These are phyloP conservation scores for Adansonia grandidieri DNA, from an alignment of 441 rosid genomes.

Conservation along the genomic window DNA sequence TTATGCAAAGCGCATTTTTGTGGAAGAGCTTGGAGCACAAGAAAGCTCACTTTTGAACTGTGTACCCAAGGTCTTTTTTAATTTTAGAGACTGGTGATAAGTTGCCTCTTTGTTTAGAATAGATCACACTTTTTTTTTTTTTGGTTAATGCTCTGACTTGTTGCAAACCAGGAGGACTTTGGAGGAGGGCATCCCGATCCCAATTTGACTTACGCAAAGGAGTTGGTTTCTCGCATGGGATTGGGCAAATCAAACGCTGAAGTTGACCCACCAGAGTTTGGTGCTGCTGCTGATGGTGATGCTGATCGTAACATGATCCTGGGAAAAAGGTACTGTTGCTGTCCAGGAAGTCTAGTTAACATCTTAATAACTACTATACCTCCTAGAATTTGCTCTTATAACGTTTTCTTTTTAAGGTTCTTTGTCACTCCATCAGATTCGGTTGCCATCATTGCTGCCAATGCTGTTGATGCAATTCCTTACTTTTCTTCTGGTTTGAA, in stretches of 20 bases:
- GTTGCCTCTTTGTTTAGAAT: conserved; percentile 4
- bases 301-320: conserved; percentile 99
- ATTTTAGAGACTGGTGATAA: conserved; percentile 12
- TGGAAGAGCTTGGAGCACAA: conserved; percentile 92
- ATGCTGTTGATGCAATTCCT: conserved; percentile 86
- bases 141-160: conserved; percentile 20
- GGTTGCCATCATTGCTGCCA: conserved; percentile 97
- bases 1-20: conserved; percentile 86
- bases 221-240: conserved; percentile 94
- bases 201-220: conserved; percentile 96
- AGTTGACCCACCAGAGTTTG: conserved; percentile 88
- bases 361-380: neutral
- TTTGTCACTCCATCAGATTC: conserved; percentile 99
- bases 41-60: conserved; percentile 88
- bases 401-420: conserved; percentile 57
- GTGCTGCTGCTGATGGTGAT: conserved; percentile 99
- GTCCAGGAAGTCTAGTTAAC: conserved; percentile 10
- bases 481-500: conserved; percentile 91
- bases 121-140: conserved; percentile 1
- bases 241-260: conserved; percentile 68
- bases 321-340: conserved; percentile 73
- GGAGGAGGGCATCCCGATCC: conserved; percentile 99
- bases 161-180: conserved; percentile 81
- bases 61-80: conserved; percentile 70
- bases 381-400: conserved; percentile 16